Evolutionary conservation across 495 filamentous ascomycete species (phyloP).

Genomic region (Trichoderma gamsii): DNA sequence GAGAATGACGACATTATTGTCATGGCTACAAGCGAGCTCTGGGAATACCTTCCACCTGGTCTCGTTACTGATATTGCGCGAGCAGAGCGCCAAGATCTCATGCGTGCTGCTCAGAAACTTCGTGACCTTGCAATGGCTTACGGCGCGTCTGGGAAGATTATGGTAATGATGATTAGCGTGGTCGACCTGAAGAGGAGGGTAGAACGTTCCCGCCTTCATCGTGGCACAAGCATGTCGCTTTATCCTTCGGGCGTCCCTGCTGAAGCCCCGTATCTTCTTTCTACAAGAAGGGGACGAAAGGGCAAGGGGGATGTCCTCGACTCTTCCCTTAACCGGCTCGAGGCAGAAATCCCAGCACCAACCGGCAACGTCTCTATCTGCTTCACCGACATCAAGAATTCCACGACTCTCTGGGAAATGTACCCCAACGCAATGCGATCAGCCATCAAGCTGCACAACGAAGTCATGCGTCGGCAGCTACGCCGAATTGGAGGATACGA

Average conservation of each 20-base stretch:
- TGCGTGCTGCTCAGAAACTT: slow-evolving; percentile 94
- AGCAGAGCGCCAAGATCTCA: slow-evolving; percentile 74
- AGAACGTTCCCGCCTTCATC: slow-evolving; percentile 59
- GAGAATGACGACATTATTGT: slow-evolving; percentile 93
- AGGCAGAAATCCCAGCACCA: slow-evolving; percentile 83
- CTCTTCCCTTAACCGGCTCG: slow-evolving; percentile 75
- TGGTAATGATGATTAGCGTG: slow-evolving; percentile 96
- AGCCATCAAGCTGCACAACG: slow-evolving; percentile 93
- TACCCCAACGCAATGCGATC: slow-evolving; percentile 91
- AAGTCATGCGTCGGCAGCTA: slow-evolving; percentile 87
- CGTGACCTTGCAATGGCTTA: slow-evolving; percentile 94
- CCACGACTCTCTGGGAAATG: slow-evolving; percentile 93
- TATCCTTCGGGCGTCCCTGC: slow-evolving; percentile 64
- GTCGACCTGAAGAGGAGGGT: slow-evolving; percentile 76
- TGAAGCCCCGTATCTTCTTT: slow-evolving; percentile 56
- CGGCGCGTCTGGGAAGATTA: slow-evolving; percentile 86
- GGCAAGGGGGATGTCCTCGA: slow-evolving; percentile 66
- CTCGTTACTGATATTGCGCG: slow-evolving; percentile 87
- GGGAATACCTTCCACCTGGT: slow-evolving; percentile 86
- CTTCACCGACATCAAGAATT: slow-evolving; percentile 99
- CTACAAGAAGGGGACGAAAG: slow-evolving; percentile 57
- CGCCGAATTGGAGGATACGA: slow-evolving; percentile 94
- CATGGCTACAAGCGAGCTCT: slow-evolving; percentile 84
- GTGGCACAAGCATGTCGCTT: slow-evolving; percentile 73
- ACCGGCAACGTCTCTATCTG: slow-evolving; percentile 85